A percentile compares a stretch with the other conserved stretches of the same genome.
These are phyloP conservation scores for Aspergillus pseudonomiae DNA, from an alignment of 2,329 filamentous ascomycete species.

Conservation along the genomic window DNA sequence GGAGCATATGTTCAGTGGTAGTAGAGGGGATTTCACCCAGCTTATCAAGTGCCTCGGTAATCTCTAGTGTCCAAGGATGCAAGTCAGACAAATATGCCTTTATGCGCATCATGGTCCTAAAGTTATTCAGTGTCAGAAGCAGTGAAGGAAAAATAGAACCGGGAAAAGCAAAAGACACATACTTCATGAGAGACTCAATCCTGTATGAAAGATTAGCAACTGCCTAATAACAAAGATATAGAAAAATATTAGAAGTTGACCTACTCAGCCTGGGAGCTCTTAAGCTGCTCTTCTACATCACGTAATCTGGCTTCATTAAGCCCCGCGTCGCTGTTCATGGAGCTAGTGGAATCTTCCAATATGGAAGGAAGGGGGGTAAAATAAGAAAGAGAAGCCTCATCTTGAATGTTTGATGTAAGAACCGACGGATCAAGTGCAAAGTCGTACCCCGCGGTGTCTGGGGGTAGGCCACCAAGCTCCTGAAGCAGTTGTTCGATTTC, in stretches of 20 bases:
- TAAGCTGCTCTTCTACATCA: background rate
- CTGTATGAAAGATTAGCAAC: background rate
- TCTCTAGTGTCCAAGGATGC: slow-evolving; percentile 9
- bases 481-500: background rate
- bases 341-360: background rate
- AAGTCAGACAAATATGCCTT: slow-evolving; percentile 1
- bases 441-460: background rate
- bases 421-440: background rate
- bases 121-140: background rate
- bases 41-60: slow-evolving; percentile 10
- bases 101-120: background rate
- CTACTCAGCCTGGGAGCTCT: background rate
- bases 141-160: background rate
- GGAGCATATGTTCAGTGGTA: background rate
- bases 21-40: background rate
- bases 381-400: background rate
- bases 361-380: background rate
- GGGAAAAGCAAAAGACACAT: background rate
- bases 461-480: background rate
- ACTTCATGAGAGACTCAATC: background rate
- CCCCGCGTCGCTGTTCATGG: background rate
- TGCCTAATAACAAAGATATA: background rate
- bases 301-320: background rate
- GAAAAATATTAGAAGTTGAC: background rate
- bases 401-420: background rate